phyloP scores from a whole-genome alignment of 2,329 filamentous ascomycete genomes.

The Penicillium sp. region DNA sequence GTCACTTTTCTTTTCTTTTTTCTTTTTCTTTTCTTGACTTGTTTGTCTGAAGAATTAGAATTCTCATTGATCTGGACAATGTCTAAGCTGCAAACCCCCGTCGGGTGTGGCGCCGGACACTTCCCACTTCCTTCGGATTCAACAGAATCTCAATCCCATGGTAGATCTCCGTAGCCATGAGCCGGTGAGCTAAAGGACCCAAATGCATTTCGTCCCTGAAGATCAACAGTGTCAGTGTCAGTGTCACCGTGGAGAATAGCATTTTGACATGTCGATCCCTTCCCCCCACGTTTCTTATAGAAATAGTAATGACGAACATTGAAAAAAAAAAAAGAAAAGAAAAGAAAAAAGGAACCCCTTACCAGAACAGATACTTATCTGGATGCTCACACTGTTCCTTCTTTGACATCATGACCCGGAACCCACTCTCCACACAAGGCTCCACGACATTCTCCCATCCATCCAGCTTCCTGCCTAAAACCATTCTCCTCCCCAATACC shows the following conservation, averaged over 20 bases:
- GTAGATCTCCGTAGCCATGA: slow-evolving; percentile 34
- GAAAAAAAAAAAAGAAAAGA: background rate
- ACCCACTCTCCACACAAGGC: slow-evolving; percentile 26
- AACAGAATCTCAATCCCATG: slow-evolving; percentile 32
- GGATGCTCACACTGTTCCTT: slow-evolving; percentile 28
- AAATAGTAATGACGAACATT: background rate
- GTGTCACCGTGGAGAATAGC: slow-evolving; percentile 2
- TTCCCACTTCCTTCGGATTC: background rate
- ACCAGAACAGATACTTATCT: slow-evolving; percentile 37
- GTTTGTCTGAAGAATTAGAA: slow-evolving; percentile 2
- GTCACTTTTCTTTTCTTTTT: background rate
- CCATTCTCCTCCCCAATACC: slow-evolving; percentile 31
- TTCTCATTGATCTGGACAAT: slow-evolving; percentile 12
- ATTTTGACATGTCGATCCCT: slow-evolving; percentile 9
- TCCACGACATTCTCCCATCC: slow-evolving; percentile 33
- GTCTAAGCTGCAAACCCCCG: slow-evolving; percentile 19
- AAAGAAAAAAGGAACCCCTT: too few relatives aligned
- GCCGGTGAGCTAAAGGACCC: slow-evolving; percentile 30
- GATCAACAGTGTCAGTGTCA: background rate
- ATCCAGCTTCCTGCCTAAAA: slow-evolving; percentile 25
- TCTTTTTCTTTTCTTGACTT: slow-evolving; percentile 2
- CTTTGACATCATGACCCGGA: slow-evolving; percentile 27
- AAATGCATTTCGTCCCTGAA: slow-evolving; percentile 37
- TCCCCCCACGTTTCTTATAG: background rate
- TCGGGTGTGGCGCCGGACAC: slow-evolving; percentile 14